Percentiles rank a stretch among this genome's conserved stretches.
These are phyloP conservation scores for Aspergillus leporis DNA, from an alignment of 495 filamentous ascomycete genomes.

Conservation along the genomic window DNA sequence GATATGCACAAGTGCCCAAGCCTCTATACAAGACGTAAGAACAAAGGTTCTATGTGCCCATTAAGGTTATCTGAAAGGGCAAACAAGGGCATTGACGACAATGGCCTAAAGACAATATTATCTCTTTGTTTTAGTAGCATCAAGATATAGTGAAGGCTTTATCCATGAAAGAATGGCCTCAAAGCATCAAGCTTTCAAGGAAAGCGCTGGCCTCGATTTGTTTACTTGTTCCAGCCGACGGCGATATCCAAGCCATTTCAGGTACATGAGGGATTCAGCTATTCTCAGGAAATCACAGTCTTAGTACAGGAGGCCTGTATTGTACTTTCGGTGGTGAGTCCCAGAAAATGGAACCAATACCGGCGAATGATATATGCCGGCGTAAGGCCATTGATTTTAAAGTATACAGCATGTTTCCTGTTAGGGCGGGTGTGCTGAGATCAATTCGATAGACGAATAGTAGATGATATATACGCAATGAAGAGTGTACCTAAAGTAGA, in stretches of 20 bases:
- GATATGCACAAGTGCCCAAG: neutral
- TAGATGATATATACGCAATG: too few relatives aligned
- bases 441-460: too few relatives aligned
- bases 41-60: neutral
- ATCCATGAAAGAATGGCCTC: neutral
- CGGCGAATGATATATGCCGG: too few relatives aligned
- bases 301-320: too few relatives aligned
- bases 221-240: neutral
- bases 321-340: neutral
- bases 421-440: too few relatives aligned
- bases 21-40: neutral
- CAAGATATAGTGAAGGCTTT: neutral
- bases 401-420: too few relatives aligned
- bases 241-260: neutral
- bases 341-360: too few relatives aligned
- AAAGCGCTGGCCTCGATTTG: neutral
- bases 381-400: too few relatives aligned
- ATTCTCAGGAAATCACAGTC: too few relatives aligned
- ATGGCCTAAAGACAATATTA: neutral
- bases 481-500: too few relatives aligned
- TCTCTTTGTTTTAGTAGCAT: neutral
- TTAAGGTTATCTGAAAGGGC: neutral
- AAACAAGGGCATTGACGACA: neutral
- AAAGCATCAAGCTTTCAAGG: neutral
- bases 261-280: too few relatives aligned